phyloP scores from a whole-genome alignment of 768 basidiomycete genomes.

The Suillus subaureus region DNA sequence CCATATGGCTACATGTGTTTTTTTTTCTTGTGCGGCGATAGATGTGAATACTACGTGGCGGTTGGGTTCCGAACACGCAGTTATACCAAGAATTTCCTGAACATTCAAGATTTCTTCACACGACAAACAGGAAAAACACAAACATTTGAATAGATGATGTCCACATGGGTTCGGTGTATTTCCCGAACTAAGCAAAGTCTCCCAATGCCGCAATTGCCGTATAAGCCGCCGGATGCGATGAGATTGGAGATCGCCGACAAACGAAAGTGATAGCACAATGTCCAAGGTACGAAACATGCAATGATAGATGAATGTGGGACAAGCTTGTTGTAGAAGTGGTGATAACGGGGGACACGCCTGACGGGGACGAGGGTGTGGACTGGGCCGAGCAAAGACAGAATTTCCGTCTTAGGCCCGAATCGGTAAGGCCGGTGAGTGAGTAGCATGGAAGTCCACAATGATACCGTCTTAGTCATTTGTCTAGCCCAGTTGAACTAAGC shows the following conservation, averaged over 20 bases:
- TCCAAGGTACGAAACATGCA: conserved; percentile 11
- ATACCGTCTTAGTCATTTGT: conserved; percentile 25
- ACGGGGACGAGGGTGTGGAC: conserved; percentile 19
- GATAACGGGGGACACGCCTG: conserved; percentile 18
- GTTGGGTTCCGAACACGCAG: conserved; percentile 28
- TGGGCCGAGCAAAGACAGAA: conserved; percentile 28
- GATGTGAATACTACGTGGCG: conserved; percentile 34
- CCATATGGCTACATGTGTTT: conserved; percentile 30
- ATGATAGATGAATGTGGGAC: conserved; percentile 22
- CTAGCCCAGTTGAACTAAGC: conserved; percentile 21
- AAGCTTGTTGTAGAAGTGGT: conserved; percentile 18
- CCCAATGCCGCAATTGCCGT: conserved; percentile 14
- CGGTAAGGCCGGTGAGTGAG: conserved; percentile 11
- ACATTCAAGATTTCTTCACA: conserved; percentile 23
- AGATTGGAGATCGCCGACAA: conserved; percentile 7
- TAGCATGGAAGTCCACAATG: conserved; percentile 25
- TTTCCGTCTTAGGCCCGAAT: conserved; percentile 34
- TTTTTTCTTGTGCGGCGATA: conserved; percentile 32
- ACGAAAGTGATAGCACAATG: conserved; percentile 5
- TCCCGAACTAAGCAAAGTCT: conserved; percentile 13
- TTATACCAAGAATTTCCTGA: conserved; percentile 6
- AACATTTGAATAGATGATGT: conserved; percentile 24
- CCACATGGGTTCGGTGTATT: conserved; percentile 11
- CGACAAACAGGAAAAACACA: conserved; percentile 16
- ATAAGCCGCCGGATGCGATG: conserved; percentile 18